Percentiles rank a stretch among this genome's conserved stretches.
These are phyloP conservation scores for Fusarium pseudoanthophilum DNA, from an alignment of 2,329 filamentous ascomycete genomes.

Conservation along the genomic window DNA sequence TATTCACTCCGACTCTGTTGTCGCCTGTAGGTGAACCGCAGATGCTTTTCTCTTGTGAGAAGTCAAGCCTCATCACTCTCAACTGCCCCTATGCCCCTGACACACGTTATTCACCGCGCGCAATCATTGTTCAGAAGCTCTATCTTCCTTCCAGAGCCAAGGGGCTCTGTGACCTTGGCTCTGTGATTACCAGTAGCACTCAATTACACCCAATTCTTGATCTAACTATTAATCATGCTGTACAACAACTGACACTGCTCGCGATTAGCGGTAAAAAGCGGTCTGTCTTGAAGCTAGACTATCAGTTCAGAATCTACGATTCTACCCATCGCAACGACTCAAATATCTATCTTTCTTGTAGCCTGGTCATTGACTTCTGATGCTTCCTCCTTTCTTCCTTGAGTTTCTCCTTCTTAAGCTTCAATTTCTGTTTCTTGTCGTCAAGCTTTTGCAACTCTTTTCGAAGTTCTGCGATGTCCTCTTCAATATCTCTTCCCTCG, in stretches of 20 bases:
- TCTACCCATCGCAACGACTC: accelerated
- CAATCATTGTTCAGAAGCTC: not conserved
- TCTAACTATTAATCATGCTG: not conserved
- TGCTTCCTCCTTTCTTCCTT: not conserved
- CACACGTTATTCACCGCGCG: not conserved
- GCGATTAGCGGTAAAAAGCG: not conserved
- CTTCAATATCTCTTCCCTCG: not conserved
- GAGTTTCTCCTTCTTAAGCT: not conserved
- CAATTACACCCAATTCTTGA: not conserved
- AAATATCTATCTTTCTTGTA: not conserved
- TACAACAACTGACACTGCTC: not conserved
- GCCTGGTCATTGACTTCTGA: not conserved
- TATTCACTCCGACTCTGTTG: not conserved
- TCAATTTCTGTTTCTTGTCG: not conserved
- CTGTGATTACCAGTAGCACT: not conserved
- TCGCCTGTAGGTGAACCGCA: not conserved
- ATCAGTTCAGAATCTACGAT: accelerated
- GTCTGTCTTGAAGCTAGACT: too few relatives aligned
- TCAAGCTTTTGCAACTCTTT: not conserved
- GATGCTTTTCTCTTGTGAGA: not conserved
- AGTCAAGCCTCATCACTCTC: not conserved
- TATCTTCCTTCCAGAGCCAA: not conserved
- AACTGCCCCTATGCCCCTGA: not conserved
- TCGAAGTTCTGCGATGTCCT: not conserved
- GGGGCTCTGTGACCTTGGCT: not conserved